phyloP scores from a whole-genome alignment of 257 asterid genomes.

The Solanum phureja region DNA sequence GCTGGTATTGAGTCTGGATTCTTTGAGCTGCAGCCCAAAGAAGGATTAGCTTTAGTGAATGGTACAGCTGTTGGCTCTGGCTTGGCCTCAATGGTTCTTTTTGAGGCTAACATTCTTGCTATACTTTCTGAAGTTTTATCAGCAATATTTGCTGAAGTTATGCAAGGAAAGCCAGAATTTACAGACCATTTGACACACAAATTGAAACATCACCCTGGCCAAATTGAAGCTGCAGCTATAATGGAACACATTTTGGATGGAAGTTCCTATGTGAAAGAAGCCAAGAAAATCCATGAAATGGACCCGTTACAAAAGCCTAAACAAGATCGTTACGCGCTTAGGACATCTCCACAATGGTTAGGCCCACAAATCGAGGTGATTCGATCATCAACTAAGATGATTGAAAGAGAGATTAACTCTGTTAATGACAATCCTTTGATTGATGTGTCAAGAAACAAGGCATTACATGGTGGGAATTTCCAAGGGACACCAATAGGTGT shows the following conservation, averaged over 20 bases:
- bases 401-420: conserved; percentile 19
- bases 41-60: conserved; percentile 17
- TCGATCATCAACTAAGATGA: conserved; percentile 13
- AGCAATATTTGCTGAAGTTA: conserved; percentile 19
- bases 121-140: conserved; percentile 17
- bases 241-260: conserved; percentile 26
- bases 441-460: conserved; percentile 21
- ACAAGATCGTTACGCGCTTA: conserved; percentile 18
- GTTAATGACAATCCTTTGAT: conserved; percentile 22
- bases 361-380: conserved; percentile 21
- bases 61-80: conserved; percentile 27
- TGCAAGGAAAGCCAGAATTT: conserved; percentile 21
- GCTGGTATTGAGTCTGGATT: conserved; percentile 13
- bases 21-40: conserved; percentile 21
- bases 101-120: conserved; percentile 15
- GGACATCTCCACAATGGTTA: conserved; percentile 27
- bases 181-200: conserved; percentile 21
- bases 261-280: conserved; percentile 19
- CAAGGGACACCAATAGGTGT: conserved; percentile 26
- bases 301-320: conserved; percentile 18
- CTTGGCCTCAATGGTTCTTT: conserved; percentile 17
- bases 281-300: conserved; percentile 6
- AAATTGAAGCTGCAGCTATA: conserved; percentile 23
- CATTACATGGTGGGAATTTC: conserved; percentile 22
- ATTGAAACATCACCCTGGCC: conserved; percentile 20